Conservation (phyloP, 768 basidiomycete species). For the Pholiota microspora region DNA sequence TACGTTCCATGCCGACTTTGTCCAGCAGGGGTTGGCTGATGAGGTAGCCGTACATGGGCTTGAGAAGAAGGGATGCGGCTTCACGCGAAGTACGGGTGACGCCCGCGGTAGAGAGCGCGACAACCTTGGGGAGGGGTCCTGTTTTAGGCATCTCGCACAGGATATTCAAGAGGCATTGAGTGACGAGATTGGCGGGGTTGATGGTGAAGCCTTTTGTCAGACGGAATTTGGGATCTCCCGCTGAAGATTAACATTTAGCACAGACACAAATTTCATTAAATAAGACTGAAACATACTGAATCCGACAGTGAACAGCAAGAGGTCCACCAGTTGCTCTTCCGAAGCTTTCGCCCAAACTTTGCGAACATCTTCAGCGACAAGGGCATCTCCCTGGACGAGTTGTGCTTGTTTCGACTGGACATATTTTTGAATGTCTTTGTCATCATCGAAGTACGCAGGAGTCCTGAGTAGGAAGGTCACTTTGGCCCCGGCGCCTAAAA, state of each 20-base stretch:
- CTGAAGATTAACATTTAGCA: slow-evolving; percentile 9
- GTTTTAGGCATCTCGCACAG: slow-evolving; percentile 48
- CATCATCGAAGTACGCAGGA: slow-evolving; percentile 45
- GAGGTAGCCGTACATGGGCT: slow-evolving; percentile 44
- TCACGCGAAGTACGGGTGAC: slow-evolving; percentile 41
- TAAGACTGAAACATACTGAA: slow-evolving; percentile 30
- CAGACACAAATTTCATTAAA: too few species aligned
- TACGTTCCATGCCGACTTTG: slow-evolving; percentile 57
- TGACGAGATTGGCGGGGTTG: slow-evolving; percentile 52
- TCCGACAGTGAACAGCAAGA: slow-evolving; percentile 62
- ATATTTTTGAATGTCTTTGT: slow-evolving; percentile 46
- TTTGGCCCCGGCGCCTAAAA: slow-evolving; percentile 49
- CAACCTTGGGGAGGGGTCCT: slow-evolving; percentile 35
- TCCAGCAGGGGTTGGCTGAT: slow-evolving; percentile 51
- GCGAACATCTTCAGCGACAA: slow-evolving; percentile 44
- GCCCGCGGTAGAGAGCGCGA: slow-evolving; percentile 51
- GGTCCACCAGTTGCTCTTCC: slow-evolving; percentile 41
- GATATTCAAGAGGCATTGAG: slow-evolving; percentile 51
- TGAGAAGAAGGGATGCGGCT: slow-evolving; percentile 42
- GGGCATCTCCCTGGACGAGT: slow-evolving; percentile 58
- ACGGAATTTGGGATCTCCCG: slow-evolving; percentile 16
- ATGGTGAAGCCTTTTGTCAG: slow-evolving; percentile 46
- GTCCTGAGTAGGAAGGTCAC: slow-evolving; percentile 61
- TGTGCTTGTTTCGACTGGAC: slow-evolving; percentile 48
- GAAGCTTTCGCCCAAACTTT: slow-evolving; percentile 46